Evolutionary conservation across 1,284 basidiomycete genomes (phyloP).

Genomic region (Trichosporon coremiiforme): DNA sequence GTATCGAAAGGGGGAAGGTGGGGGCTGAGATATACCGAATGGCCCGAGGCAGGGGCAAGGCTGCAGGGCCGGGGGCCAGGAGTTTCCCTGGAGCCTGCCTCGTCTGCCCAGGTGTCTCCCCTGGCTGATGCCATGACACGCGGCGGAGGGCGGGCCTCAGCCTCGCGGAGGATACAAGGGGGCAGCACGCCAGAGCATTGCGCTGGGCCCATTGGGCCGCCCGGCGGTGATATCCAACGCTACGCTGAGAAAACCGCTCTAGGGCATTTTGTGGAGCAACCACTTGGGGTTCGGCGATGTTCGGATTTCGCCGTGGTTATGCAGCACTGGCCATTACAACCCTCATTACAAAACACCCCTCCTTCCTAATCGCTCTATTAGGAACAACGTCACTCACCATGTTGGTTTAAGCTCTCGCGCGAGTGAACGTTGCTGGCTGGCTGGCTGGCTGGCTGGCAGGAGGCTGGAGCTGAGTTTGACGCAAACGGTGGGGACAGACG

Average conservation of each 20-base stretch:
- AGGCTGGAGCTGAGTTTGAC: constrained; percentile 14
- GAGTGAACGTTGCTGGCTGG: not conserved
- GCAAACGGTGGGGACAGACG: constrained; percentile 6
- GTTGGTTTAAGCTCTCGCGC: constrained; percentile 6
- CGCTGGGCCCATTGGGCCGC: constrained; percentile 5
- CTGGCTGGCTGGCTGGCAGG: constrained; percentile 6
- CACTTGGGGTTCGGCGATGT: constrained; percentile 21
- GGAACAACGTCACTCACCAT: constrained; percentile 16
- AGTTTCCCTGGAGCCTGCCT: not conserved
- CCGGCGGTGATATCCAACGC: constrained; percentile 17
- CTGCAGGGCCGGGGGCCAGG: not conserved
- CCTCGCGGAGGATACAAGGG: not conserved
- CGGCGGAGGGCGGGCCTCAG: constrained; percentile 14
- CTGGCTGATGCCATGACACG: constrained; percentile 1
- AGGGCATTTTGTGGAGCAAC: constrained; percentile 19
- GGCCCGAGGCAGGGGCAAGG: constrained; percentile 14
- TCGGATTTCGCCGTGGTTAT: constrained; percentile 16
- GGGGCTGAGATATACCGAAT: constrained; percentile 19
- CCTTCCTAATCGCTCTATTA: not conserved
- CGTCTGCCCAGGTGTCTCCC: not conserved
- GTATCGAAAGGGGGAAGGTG: not conserved
- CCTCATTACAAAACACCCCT: constrained; percentile 1
- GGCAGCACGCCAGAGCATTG: constrained; percentile 2
- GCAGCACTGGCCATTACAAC: constrained; percentile 8
- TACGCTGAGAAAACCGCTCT: constrained; percentile 7